A percentile compares a stretch with the other conserved stretches of the same genome.
Conservation (phyloP, 306 rosid genomes). For the Inga laurina region DNA sequence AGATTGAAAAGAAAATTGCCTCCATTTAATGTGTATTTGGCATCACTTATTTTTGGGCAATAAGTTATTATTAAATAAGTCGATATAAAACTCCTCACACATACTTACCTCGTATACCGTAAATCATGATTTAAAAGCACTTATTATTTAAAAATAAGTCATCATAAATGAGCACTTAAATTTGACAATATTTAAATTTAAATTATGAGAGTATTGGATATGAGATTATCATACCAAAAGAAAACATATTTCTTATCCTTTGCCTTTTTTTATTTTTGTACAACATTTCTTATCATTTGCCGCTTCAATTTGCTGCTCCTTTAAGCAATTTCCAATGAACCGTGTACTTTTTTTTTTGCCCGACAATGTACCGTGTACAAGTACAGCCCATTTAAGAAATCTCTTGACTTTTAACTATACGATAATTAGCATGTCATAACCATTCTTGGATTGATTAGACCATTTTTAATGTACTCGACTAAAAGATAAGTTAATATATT, state of each 20-base stretch:
- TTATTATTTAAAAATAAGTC: no score
- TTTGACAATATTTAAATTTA: neutral
- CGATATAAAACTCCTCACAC: no score
- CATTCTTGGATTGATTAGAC: neutral
- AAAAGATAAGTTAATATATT: neutral
- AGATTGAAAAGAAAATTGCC: neutral
- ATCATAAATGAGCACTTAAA: neutral
- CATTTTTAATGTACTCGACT: neutral
- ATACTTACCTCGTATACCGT: no score
- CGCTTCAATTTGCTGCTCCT: neutral
- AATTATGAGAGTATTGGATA: neutral
- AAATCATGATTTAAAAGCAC: no score
- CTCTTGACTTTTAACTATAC: neutral
- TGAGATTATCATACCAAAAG: no score
- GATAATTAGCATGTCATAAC: neutral
- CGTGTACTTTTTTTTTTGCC: no score
- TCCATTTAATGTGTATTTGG: neutral
- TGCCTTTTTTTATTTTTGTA: no score
- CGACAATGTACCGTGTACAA: neutral
- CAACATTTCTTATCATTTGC: no score
- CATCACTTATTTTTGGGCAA: no score
- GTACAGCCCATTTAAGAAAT: neutral
- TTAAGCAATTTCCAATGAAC: neutral
- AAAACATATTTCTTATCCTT: neutral
- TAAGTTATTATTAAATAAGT: no score